These are phyloP conservation scores for Paramecium tetraurelia DNA, from an alignment of 73 alveolate species.

Conservation along the genomic window DNA sequence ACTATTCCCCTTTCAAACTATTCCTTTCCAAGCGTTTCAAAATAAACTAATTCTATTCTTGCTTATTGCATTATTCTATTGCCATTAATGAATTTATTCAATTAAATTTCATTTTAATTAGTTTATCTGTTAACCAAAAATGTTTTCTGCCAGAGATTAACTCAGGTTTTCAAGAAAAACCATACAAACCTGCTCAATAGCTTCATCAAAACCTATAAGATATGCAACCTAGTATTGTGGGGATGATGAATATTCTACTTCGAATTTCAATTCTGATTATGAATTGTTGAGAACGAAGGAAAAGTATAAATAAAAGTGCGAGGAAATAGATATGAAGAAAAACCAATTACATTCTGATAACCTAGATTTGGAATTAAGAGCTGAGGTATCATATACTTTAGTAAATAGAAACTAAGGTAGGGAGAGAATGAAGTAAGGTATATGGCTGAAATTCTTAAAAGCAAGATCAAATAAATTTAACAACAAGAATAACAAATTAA, in stretches of 20 bases:
- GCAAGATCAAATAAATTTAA: background rate
- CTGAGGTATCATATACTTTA: background rate
- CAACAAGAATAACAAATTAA: background rate
- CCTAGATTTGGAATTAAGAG: background rate
- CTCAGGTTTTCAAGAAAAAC: background rate
- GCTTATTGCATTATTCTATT: background rate
- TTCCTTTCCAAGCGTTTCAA: background rate
- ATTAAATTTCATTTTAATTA: background rate
- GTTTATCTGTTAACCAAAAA: background rate
- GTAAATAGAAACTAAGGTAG: background rate
- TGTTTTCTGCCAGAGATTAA: background rate
- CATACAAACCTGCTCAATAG: background rate
- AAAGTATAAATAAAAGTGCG: slow-evolving; percentile 36
- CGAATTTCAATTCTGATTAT: background rate
- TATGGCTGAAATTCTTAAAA: background rate
- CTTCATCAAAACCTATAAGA: background rate
- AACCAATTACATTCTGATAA: background rate
- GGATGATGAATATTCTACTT: background rate
- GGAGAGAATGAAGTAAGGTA: background rate
- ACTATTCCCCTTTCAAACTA: background rate
- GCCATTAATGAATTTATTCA: background rate
- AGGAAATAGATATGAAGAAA: background rate
- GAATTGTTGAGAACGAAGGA: slow-evolving; percentile 10
- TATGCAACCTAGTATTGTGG: background rate
- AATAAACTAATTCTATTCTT: background rate